phyloP scores from a whole-genome alignment of 306 rosid species.

The Echinosophora koreensis region DNA sequence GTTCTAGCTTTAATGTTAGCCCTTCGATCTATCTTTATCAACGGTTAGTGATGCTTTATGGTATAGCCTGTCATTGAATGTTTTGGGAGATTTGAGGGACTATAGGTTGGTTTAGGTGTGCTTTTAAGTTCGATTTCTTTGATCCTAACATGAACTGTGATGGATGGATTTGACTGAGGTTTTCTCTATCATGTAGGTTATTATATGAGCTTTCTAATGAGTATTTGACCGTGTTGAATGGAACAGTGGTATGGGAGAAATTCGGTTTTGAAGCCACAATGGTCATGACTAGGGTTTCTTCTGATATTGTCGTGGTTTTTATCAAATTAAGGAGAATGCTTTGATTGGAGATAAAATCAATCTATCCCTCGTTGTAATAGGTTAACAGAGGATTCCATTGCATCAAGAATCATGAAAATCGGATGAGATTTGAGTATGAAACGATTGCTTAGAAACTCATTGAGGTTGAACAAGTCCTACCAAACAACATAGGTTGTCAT shows the following conservation, averaged over 20 bases:
- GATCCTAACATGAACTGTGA: conserved; percentile 36
- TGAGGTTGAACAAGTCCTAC: conserved; percentile 68
- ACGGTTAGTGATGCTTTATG: conserved; percentile 54
- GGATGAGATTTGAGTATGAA: conserved; percentile 44
- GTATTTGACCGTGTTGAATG: background rate
- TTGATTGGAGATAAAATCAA: background rate
- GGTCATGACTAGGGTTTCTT: conserved; percentile 74
- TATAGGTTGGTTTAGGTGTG: conserved; percentile 63
- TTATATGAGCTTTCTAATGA: conserved; percentile 72
- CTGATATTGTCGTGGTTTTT: conserved; percentile 62
- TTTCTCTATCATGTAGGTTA: conserved; percentile 47
- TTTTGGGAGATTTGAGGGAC: background rate
- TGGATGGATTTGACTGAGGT: background rate
- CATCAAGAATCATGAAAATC: conserved; percentile 55
- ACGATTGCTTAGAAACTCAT: conserved; percentile 37
- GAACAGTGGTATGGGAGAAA: conserved; percentile 42
- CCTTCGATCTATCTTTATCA: conserved; percentile 62
- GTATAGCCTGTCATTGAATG: conserved; percentile 42
- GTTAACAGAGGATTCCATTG: conserved; percentile 55
- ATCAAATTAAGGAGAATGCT: conserved; percentile 53
- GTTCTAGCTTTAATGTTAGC: conserved; percentile 59
- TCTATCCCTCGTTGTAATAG: conserved; percentile 11
- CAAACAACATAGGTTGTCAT: conserved; percentile 12
- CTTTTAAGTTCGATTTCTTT: conserved; percentile 69
- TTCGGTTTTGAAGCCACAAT: conserved; percentile 58